Conservation (phyloP, 1,284 basidiomycete genomes). For the Neolentinus lepideus region DNA sequence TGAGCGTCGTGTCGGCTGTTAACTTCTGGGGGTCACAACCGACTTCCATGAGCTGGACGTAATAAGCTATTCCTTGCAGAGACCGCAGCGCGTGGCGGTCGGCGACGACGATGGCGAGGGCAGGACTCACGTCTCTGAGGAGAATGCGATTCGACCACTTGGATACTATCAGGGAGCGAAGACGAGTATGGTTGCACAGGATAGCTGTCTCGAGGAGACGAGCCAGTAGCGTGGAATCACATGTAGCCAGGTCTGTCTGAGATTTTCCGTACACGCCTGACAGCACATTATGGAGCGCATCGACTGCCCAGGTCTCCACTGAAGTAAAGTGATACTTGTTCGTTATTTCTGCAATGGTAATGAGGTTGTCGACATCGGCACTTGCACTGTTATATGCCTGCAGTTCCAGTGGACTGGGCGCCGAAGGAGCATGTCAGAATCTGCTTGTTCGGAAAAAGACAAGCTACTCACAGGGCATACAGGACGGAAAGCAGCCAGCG, state of each 20-base stretch:
- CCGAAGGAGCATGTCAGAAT: background rate
- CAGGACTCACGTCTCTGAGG: slow-evolving; percentile 13
- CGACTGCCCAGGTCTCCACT: slow-evolving; percentile 23
- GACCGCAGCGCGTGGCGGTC: slow-evolving; percentile 15
- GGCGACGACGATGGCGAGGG: slow-evolving; percentile 19
- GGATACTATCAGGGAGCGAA: slow-evolving; percentile 17
- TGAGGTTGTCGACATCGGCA: slow-evolving; percentile 16
- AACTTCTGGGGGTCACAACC: slow-evolving; percentile 2
- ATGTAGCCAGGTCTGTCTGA: slow-evolving; percentile 4
- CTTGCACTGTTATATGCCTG: slow-evolving; percentile 14
- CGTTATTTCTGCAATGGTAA: slow-evolving; percentile 21
- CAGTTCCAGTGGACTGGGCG: slow-evolving; percentile 20
- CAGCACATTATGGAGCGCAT: slow-evolving; percentile 18
- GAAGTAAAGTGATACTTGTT: slow-evolving; percentile 27
- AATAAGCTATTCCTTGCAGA: slow-evolving; percentile 22
- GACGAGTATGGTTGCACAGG: slow-evolving; percentile 18
- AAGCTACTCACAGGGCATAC: slow-evolving; percentile 38
- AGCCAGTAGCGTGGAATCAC: slow-evolving; percentile 12
- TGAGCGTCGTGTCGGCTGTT: slow-evolving; percentile 13
- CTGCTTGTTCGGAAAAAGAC: background rate
- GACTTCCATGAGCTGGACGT: slow-evolving; percentile 21
- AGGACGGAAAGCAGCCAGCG: slow-evolving; percentile 38
- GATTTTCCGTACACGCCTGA: slow-evolving; percentile 13
- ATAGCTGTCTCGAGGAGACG: slow-evolving; percentile 23
- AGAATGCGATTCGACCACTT: slow-evolving; percentile 19